Evolutionary conservation across 345 rosid genomes (phyloP).

Genomic region (Aquilaria sinensis): DNA sequence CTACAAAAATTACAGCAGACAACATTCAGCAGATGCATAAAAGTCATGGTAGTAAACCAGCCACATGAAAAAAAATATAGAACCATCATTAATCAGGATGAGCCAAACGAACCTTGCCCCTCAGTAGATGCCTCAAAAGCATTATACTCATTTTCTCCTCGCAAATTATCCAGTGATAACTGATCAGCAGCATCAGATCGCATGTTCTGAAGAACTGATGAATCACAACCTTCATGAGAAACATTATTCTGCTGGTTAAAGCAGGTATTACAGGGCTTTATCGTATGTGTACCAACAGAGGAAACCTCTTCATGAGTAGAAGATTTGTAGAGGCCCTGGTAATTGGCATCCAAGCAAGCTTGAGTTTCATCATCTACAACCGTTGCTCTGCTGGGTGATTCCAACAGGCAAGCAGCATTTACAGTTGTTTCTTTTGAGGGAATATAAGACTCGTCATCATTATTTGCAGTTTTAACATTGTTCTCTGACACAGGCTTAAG

Average conservation of each 20-base stretch:
- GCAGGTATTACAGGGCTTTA: slow-evolving; percentile 34
- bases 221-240: slow-evolving; percentile 16
- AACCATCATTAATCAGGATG: slow-evolving; percentile 11
- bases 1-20: slow-evolving; percentile 10
- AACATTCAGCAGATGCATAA: slow-evolving; percentile 3
- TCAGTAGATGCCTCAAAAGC: slow-evolving; percentile 23
- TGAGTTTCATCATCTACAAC: slow-evolving; percentile 31
- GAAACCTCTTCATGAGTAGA: slow-evolving; percentile 18
- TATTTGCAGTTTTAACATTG: slow-evolving; percentile 18
- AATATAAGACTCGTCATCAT: slow-evolving; percentile 14
- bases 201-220: slow-evolving; percentile 3
- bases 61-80: background rate
- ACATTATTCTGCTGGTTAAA: slow-evolving; percentile 11
- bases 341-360: slow-evolving; percentile 22
- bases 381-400: slow-evolving; percentile 22
- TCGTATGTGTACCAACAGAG: slow-evolving; percentile 11
- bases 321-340: slow-evolving; percentile 18
- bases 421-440: slow-evolving; percentile 13
- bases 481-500: slow-evolving; percentile 19
- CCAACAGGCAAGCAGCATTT: slow-evolving; percentile 27
- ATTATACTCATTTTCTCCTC: slow-evolving; percentile 17
- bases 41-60: background rate
- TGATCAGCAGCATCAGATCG: slow-evolving; percentile 18
- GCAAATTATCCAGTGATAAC: slow-evolving; percentile 13
- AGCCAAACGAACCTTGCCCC: slow-evolving; percentile 42